Conservation (phyloP, 2,329 filamentous ascomycete genomes). For the Phaeoacremonium minimum region DNA sequence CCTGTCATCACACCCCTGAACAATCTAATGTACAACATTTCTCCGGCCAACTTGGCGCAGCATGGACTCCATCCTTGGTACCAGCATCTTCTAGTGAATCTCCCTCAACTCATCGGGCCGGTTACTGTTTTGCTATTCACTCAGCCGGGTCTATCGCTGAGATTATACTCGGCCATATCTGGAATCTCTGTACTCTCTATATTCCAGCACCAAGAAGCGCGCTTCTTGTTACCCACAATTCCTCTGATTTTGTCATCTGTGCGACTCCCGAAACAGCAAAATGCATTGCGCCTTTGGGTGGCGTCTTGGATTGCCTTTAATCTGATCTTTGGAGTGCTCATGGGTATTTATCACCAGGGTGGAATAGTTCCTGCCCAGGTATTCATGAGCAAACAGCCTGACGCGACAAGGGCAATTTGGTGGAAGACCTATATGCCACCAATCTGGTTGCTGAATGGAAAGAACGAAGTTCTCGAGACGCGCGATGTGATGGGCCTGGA, state of each 20-base stretch:
- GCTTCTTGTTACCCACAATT: constrained; percentile 71
- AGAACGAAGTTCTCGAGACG: constrained; percentile 67
- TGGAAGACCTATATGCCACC: constrained; percentile 86
- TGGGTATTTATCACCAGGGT: constrained; percentile 81
- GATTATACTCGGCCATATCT: constrained; percentile 70
- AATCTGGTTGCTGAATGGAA: constrained; percentile 73
- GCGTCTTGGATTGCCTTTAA: constrained; percentile 68
- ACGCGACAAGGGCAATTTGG: constrained; percentile 69
- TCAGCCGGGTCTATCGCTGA: constrained; percentile 51
- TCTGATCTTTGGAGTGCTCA: constrained; percentile 60
- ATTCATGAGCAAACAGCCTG: constrained; percentile 66
- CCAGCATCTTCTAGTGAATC: constrained; percentile 68
- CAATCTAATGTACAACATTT: constrained; percentile 72
- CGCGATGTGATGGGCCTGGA: constrained; percentile 71
- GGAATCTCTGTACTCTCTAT: constrained; percentile 67
- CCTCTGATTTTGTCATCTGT: constrained; percentile 74
- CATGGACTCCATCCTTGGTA: constrained; percentile 78
- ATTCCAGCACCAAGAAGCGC: constrained; percentile 76
- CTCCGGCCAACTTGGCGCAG: constrained; percentile 63
- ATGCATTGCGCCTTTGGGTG: constrained; percentile 49
- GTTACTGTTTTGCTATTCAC: constrained; percentile 58
- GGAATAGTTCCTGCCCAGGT: constrained; percentile 73
- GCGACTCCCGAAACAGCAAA: constrained; percentile 54
- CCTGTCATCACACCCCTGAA: constrained; percentile 75
- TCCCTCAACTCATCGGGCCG: constrained; percentile 69